phyloP scores from a whole-genome alignment of 768 basidiomycete genomes.

The Collybiopsis luxurians region DNA sequence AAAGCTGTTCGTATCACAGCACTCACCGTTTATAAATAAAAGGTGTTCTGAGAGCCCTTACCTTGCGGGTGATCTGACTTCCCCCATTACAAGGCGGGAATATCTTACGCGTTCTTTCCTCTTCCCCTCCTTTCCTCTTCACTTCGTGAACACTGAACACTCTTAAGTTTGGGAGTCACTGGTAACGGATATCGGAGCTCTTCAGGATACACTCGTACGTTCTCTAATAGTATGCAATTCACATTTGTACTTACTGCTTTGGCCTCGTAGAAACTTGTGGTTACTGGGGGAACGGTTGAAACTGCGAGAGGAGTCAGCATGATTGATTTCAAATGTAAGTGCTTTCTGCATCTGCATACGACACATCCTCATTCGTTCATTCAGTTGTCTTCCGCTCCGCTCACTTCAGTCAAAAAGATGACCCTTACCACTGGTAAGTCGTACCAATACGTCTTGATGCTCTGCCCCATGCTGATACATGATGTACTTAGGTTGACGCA shows the following conservation, averaged over 20 bases:
- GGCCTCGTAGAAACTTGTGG: conserved; percentile 78
- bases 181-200: conserved; percentile 60
- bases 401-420: conserved; percentile 85
- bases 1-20: neutral
- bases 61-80: conserved; percentile 21
- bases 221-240: neutral
- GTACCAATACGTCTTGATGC: conserved; percentile 7
- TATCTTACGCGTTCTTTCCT: conserved; percentile 30
- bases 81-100: conserved; percentile 37
- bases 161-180: conserved; percentile 66
- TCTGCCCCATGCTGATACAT: conserved; percentile 12
- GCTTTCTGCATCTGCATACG: neutral
- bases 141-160: conserved; percentile 55
- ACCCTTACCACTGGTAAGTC: conserved; percentile 77
- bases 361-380: conserved; percentile 1
- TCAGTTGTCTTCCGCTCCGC: conserved; percentile 86
- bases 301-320: conserved; percentile 78
- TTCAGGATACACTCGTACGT: conserved; percentile 78
- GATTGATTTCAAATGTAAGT: conserved; percentile 84
- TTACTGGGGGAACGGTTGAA: conserved; percentile 87
- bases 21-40: conserved; percentile 1
- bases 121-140: too few species aligned
- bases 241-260: too few species aligned
- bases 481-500: conserved; percentile 71
- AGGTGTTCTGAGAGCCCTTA: conserved; percentile 5